Evolutionary conservation across 352 stramenopile species (phyloP).

Genomic region (Phytophthora ramorum): DNA sequence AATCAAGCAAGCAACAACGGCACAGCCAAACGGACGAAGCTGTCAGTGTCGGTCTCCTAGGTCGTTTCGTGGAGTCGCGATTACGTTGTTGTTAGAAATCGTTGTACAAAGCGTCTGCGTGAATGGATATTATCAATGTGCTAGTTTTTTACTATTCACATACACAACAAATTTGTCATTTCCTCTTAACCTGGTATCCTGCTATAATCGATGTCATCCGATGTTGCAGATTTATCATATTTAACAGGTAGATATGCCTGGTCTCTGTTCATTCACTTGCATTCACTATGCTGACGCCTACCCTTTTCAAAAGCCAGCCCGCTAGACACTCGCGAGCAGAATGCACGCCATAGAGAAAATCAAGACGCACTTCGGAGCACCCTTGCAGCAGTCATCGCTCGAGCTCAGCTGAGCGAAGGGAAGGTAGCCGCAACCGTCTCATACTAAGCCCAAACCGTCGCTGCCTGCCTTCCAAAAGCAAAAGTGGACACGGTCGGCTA

Average conservation of each 20-base stretch:
- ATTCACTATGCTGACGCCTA: slow-evolving; percentile 10
- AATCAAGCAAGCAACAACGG: not conserved
- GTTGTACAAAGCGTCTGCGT: not conserved
- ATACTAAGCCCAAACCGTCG: slow-evolving; percentile 27
- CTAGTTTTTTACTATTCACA: too few relatives aligned
- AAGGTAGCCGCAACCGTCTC: not conserved
- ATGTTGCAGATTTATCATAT: slow-evolving; percentile 1
- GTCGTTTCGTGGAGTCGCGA: not conserved
- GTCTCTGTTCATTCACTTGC: slow-evolving; percentile 1
- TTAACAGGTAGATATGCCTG: too few relatives aligned
- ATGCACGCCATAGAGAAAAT: slow-evolving; percentile 35
- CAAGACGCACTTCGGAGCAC: slow-evolving; percentile 5
- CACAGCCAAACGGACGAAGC: not conserved
- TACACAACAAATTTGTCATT: not conserved
- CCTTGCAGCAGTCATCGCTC: not conserved
- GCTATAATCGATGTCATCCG: not conserved
- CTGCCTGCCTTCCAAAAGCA: not conserved
- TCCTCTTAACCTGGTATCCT: not conserved
- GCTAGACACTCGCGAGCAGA: slow-evolving; percentile 10
- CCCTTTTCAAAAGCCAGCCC: slow-evolving; percentile 20
- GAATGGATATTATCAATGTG: not conserved
- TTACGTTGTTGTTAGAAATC: not conserved
- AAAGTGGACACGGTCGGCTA: slow-evolving; percentile 30
- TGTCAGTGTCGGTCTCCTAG: not conserved
- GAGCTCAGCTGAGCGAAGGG: slow-evolving; percentile 8